These are phyloP conservation scores for Cytospora mali DNA, from an alignment of 2,329 filamentous ascomycete species.

Conservation along the genomic window DNA sequence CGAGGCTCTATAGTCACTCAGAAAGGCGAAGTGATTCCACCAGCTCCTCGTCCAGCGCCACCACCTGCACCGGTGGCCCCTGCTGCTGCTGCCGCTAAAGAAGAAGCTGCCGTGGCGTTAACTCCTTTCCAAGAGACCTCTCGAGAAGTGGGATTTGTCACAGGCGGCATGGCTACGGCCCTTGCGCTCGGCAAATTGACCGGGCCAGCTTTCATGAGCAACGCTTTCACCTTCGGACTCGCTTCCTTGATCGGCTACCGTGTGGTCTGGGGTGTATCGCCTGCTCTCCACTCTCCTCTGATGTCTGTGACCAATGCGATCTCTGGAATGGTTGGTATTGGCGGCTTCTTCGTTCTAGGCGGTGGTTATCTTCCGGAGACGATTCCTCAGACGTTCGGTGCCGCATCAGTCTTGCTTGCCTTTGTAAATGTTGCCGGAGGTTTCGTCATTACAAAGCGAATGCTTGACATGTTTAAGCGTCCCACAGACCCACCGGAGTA, in stretches of 20 bases:
- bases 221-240: constrained; percentile 81
- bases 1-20: constrained; percentile 82
- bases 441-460: constrained; percentile 89
- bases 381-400: constrained; percentile 76
- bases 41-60: constrained; percentile 69
- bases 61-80: constrained; percentile 57
- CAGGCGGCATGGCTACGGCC: constrained; percentile 75
- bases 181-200: constrained; percentile 80
- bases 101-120: constrained; percentile 64
- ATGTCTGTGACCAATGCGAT: constrained; percentile 96
- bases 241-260: constrained; percentile 86
- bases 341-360: constrained; percentile 86
- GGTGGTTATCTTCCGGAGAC: constrained; percentile 78
- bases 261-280: constrained; percentile 83
- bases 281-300: constrained; percentile 82
- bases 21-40: constrained; percentile 74
- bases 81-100: constrained; percentile 55
- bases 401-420: constrained; percentile 77
- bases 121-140: constrained; percentile 83
- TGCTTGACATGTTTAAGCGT: constrained; percentile 90
- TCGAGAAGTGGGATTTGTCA: constrained; percentile 73
- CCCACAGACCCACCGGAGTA: constrained; percentile 88
- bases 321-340: constrained; percentile 86
- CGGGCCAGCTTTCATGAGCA: constrained; percentile 83
- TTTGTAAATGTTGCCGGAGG: constrained; percentile 89